Conservation (phyloP, 345 rosid genomes). For the Cardamine resedifolia region DNA sequence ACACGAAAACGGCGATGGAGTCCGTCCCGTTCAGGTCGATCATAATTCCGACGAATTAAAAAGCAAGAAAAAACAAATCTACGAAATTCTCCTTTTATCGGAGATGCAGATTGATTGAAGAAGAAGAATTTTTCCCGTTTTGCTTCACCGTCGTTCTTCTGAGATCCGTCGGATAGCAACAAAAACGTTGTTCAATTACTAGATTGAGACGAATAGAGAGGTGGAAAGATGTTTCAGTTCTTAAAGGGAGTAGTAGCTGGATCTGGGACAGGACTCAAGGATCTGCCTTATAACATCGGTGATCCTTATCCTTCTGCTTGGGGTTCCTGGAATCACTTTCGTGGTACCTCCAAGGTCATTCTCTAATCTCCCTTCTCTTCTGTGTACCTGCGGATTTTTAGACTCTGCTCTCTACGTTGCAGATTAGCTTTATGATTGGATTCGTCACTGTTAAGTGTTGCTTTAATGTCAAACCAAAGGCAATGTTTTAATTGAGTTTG, state of each 20-base stretch:
- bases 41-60: constrained; percentile 30
- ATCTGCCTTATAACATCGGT: constrained; percentile 92
- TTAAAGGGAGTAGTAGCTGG: constrained; percentile 91
- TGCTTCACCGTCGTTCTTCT: constrained; percentile 9
- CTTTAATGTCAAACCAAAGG: neutral
- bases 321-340: constrained; percentile 95
- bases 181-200: neutral
- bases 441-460: constrained; percentile 2
- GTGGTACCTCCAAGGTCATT: constrained; percentile 86
- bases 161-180: constrained; percentile 19
- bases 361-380: constrained; percentile 3
- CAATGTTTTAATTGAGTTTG: neutral
- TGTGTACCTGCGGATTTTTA: neutral
- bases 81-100: constrained; percentile 19
- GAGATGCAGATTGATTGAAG: constrained; percentile 26
- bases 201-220: constrained; percentile 18
- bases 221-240: constrained; percentile 69
- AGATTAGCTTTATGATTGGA: constrained; percentile 9
- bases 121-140: neutral
- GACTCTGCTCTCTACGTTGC: neutral
- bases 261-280: constrained; percentile 92
- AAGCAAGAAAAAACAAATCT: constrained; percentile 25
- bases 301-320: constrained; percentile 89
- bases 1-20: constrained; percentile 21
- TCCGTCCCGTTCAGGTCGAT: constrained; percentile 31